These are phyloP conservation scores for Podila minutissima DNA, from an alignment of 192 early-diverging fungal genomes.

Conservation along the genomic window DNA sequence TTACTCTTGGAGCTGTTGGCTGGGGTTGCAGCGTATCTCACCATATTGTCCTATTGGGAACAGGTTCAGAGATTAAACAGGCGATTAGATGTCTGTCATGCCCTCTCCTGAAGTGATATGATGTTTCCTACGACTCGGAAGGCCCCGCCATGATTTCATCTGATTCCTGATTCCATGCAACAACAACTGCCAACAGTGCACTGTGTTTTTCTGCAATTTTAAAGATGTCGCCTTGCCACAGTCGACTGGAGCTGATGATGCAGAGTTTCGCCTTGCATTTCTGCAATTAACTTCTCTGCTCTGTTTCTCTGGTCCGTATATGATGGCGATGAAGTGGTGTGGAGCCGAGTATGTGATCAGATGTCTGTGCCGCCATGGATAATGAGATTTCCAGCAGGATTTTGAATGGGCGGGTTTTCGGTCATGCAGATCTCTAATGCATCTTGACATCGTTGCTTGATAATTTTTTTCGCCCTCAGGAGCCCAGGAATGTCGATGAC, in stretches of 20 bases:
- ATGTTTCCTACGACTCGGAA: not conserved
- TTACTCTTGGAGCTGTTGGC: slow-evolving; percentile 83
- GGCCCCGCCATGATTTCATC: not conserved
- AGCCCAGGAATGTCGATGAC: not conserved
- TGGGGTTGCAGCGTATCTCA: slow-evolving; percentile 86
- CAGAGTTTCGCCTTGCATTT: slow-evolving; percentile 31
- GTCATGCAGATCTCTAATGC: not conserved
- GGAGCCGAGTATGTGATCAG: not conserved
- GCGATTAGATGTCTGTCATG: slow-evolving; percentile 19
- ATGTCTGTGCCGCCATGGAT: slow-evolving; percentile 29
- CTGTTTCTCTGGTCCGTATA: not conserved
- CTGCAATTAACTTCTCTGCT: not conserved
- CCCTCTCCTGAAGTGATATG: too few species aligned
- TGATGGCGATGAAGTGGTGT: not conserved
- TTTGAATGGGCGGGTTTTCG: not conserved
- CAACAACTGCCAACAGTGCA: too few species aligned
- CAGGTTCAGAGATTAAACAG: not conserved
- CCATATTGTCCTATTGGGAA: slow-evolving; percentile 64
- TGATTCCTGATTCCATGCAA: not conserved
- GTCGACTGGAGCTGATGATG: slow-evolving; percentile 8
- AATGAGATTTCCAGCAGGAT: not conserved
- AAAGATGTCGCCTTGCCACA: too few species aligned
- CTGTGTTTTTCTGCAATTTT: too few species aligned
- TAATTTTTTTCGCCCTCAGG: too few species aligned
- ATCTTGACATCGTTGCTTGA: not conserved